These are phyloP conservation scores for Saccharomyces pastorianus DNA, from an alignment of 1,139 yeast species.

Conservation along the genomic window DNA sequence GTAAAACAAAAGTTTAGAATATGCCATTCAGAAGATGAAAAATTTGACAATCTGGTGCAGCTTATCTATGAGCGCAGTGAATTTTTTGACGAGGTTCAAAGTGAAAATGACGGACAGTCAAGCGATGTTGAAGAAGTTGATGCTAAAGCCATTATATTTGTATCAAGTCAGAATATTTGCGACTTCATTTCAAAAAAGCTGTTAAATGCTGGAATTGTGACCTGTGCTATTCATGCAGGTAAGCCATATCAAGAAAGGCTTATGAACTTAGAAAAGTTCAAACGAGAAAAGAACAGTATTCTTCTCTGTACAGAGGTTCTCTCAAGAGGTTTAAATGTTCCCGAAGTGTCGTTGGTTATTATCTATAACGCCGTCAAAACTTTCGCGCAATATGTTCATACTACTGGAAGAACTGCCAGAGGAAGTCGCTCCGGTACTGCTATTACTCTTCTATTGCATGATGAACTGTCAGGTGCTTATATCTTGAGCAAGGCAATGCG, in stretches of 20 bases:
- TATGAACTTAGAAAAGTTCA: conserved; percentile 64
- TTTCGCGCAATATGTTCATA: conserved; percentile 90
- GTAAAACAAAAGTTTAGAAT: conserved; percentile 66
- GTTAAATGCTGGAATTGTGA: conserved; percentile 46
- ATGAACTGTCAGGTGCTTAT: conserved; percentile 64
- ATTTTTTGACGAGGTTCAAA: conserved; percentile 12
- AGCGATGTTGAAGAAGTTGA: conserved; percentile 22
- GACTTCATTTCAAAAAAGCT: conserved; percentile 59
- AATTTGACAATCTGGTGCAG: conserved; percentile 48
- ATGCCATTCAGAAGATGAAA: conserved; percentile 42
- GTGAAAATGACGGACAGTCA: conserved; percentile 25
- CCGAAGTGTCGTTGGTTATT: conserved; percentile 67
- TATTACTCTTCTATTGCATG: conserved; percentile 50
- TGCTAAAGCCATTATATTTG: conserved; percentile 68
- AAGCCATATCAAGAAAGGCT: conserved; percentile 82
- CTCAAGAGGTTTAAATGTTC: conserved; percentile 90
- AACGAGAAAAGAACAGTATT: conserved; percentile 46
- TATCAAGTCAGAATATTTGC: conserved; percentile 77
- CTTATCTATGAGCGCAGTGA: conserved; percentile 39
- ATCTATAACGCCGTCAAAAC: conserved; percentile 88
- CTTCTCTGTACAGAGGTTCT: conserved; percentile 89
- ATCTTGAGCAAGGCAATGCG: conserved; percentile 58
- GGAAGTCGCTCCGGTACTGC: conserved; percentile 80
- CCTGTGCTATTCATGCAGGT: conserved; percentile 84
- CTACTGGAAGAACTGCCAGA: conserved; percentile 95